phyloP scores from a whole-genome alignment of 192 early-diverging fungal species.

The Coemansia sp. region DNA sequence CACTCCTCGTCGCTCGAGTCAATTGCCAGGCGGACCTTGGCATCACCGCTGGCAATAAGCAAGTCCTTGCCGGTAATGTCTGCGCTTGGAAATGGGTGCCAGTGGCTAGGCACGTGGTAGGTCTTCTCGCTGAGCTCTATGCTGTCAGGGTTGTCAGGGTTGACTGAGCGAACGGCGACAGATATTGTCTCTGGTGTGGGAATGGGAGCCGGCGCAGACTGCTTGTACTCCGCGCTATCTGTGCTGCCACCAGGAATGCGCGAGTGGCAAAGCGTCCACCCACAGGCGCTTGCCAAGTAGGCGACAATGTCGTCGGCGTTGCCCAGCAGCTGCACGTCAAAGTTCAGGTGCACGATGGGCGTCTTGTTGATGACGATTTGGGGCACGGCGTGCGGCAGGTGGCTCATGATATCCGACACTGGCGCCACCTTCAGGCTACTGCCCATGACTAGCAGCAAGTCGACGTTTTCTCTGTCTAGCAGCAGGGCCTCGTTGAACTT shows the following conservation, averaged over 20 bases:
- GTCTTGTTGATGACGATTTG: conserved; percentile 93
- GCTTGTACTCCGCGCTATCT: conserved; percentile 34
- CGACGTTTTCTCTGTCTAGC: conserved; percentile 70
- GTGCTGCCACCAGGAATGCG: conserved; percentile 61
- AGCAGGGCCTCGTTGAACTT: conserved; percentile 73
- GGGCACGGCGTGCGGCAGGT: conserved; percentile 76
- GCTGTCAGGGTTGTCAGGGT: not conserved
- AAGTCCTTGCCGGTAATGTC: conserved; percentile 40
- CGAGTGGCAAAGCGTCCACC: conserved; percentile 72
- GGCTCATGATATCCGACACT: conserved; percentile 84
- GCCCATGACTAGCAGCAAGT: conserved; percentile 94
- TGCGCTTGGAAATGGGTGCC: conserved; percentile 47
- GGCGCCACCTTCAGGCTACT: conserved; percentile 94
- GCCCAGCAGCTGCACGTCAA: conserved; percentile 87
- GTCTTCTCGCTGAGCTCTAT: conserved; percentile 7
- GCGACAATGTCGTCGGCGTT: conserved; percentile 81
- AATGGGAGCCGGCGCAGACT: not conserved
- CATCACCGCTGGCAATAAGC: conserved; percentile 31
- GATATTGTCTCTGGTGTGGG: conserved; percentile 8
- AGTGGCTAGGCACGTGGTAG: conserved; percentile 34
- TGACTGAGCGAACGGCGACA: not conserved
- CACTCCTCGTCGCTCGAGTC: conserved; percentile 33
- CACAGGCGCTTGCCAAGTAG: conserved; percentile 66
- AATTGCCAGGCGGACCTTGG: conserved; percentile 25
- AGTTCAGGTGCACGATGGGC: conserved; percentile 77